Base-by-base conservation (phyloP, 2,329 filamentous ascomycete species). In the Myriosclerotinia scirpicola region DNA sequence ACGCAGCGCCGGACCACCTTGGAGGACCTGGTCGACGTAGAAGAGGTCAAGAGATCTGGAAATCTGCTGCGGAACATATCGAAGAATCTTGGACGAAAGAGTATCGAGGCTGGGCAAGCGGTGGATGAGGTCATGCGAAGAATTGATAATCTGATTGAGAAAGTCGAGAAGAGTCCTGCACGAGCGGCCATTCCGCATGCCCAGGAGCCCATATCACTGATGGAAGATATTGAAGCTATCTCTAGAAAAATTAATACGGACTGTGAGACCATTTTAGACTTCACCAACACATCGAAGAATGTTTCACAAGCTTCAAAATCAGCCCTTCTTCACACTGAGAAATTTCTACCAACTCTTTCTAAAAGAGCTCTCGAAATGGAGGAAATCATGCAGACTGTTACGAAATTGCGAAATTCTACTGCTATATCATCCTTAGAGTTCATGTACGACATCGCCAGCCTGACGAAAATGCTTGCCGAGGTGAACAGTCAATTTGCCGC, bases 211-310 rank as follows among this genome's bases (percentile, higher is more conserved):
- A 78, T 81, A 30, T 87, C 90, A 69, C 81, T 97, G 8, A 81
- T 95, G 60, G 85, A 92, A 69, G 95, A 98, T 76, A 92, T 98
- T 54, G 89, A 94, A 75, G 90, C 91, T 0, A 83, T 98, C 65
- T 88, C 89, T 62, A 92, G 88, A 73, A 97, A 97, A 78, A 90
- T 99, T 60, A 87, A 89, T 58, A 91, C 89, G 7, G 95, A 98
- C 77, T 91, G 92, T 75, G 89, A 93, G 71, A 89, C 91, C 71
- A 87, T 92, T 14, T 81, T 92, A 54, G 83, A 85, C 7, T 88
- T 93, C 69, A 81, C 86, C 1, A 86, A 86, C 70, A 88, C 88
- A 52, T 81, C 88, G n/a, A 89, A 88, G 71, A 86, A 87, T 70
- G 74, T 88, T 20, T 80, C 83, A 1, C 86, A 87, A 72, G 86